Evolutionary conservation across 1,284 basidiomycete genomes (phyloP).

Genomic region (Ganoderma meredithae): DNA sequence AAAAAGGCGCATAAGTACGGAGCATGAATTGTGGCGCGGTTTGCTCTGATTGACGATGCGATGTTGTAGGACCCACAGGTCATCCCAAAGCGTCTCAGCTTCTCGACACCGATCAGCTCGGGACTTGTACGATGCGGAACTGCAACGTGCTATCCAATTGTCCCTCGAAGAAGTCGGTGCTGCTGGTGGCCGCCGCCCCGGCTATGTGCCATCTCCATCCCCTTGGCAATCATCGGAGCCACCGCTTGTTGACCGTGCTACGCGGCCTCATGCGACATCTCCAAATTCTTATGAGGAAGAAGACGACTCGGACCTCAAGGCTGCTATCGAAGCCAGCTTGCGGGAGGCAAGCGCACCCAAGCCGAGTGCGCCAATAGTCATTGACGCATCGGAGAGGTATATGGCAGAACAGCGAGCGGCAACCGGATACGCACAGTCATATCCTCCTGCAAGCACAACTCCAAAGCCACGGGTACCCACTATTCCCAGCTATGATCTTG

Average conservation of each 20-base stretch:
- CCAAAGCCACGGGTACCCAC: constrained; percentile 55
- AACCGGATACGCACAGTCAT: constrained; percentile 41
- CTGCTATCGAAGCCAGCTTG: constrained; percentile 96
- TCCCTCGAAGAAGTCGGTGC: constrained; percentile 84
- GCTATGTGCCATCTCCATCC: constrained; percentile 73
- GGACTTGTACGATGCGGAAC: constrained; percentile 85
- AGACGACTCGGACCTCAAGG: constrained; percentile 91
- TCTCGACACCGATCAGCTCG: constrained; percentile 62
- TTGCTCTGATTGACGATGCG: not conserved
- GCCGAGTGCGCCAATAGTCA: constrained; percentile 77
- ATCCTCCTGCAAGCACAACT: constrained; percentile 50
- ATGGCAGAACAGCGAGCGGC: constrained; percentile 17
- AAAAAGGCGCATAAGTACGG: constrained; percentile 52
- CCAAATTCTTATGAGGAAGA: constrained; percentile 61
- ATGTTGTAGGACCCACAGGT: constrained; percentile 48
- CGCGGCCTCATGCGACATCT: constrained; percentile 46
- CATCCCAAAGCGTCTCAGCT: constrained; percentile 56
- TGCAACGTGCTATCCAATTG: constrained; percentile 93
- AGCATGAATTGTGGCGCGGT: not conserved
- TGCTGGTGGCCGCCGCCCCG: constrained; percentile 57
- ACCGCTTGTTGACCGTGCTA: constrained; percentile 64
- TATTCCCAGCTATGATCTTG: constrained; percentile 80
- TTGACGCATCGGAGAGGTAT: constrained; percentile 55
- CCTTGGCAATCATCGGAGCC: constrained; percentile 76
- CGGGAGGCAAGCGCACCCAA: constrained; percentile 83